Evolutionary conservation across 2,329 filamentous ascomycete species (phyloP).

Genomic region (Metarhizium rileyi): DNA sequence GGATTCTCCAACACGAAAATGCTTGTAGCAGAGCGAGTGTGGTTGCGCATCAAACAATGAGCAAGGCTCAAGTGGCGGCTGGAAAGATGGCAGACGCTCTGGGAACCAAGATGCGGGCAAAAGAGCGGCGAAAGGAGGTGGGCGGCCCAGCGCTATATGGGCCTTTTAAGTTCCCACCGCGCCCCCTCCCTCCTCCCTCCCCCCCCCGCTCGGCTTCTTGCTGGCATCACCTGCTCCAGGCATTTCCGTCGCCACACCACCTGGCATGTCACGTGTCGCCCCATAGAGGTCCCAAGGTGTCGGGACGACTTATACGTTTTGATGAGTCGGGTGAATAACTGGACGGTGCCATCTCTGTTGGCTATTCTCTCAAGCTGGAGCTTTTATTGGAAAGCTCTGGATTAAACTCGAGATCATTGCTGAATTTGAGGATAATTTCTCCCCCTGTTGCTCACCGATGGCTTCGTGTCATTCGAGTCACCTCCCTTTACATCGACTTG

Average conservation of each 20-base stretch:
- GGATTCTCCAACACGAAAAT: background rate
- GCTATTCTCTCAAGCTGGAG: background rate
- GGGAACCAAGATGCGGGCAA: slow-evolving; percentile 10
- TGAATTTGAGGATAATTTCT: background rate
- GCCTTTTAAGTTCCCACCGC: slow-evolving; percentile 47
- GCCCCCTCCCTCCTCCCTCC: slow-evolving; percentile 15
- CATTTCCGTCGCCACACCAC: slow-evolving; percentile 6
- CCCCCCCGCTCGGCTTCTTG: slow-evolving; percentile 14
- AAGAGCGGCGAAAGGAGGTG: slow-evolving; percentile 23
- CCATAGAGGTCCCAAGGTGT: slow-evolving; percentile 1
- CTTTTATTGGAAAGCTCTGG: too few relatives aligned
- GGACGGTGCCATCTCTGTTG: background rate
- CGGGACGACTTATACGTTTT: background rate
- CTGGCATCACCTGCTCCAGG: slow-evolving; percentile 11
- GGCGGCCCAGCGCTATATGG: slow-evolving; percentile 45
- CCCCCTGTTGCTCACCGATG: background rate
- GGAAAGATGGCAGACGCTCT: slow-evolving; percentile 11
- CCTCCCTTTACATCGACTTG: background rate
- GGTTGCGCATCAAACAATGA: background rate
- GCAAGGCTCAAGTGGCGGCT: slow-evolving; percentile 24
- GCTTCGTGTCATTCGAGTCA: background rate
- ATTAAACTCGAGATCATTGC: background rate
- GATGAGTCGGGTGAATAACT: background rate
- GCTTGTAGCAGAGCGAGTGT: background rate
- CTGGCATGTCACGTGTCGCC: slow-evolving; percentile 5